Evolutionary conservation across 2,329 filamentous ascomycete genomes (phyloP).

Genomic region (Alternaria sp.): DNA sequence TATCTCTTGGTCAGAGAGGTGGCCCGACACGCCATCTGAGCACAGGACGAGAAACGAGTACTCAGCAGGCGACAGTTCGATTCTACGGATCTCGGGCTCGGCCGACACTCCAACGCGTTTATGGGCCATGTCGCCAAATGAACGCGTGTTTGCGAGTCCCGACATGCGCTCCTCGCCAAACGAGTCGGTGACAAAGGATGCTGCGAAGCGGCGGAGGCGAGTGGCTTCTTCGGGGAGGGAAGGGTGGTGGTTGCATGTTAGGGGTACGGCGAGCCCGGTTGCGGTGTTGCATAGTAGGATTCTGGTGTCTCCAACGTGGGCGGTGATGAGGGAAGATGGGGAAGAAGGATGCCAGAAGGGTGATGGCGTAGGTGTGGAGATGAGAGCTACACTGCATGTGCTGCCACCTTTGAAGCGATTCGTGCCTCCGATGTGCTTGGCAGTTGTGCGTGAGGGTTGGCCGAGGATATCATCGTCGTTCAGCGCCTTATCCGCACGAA

Average conservation of each 20-base stretch:
- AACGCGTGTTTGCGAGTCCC: slow-evolving; percentile 89
- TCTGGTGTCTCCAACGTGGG: slow-evolving; percentile 92
- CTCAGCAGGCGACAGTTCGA: slow-evolving; percentile 82
- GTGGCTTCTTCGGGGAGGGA: slow-evolving; percentile 84
- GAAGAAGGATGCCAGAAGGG: slow-evolving; percentile 96
- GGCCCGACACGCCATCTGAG: slow-evolving; percentile 87
- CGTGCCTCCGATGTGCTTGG: slow-evolving; percentile 72
- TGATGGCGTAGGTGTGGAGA: slow-evolving; percentile 88
- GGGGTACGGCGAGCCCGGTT: slow-evolving; percentile 78
- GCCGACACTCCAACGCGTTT: slow-evolving; percentile 95
- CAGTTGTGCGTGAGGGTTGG: slow-evolving; percentile 59
- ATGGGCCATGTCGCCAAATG: slow-evolving; percentile 90
- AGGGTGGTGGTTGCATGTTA: slow-evolving; percentile 93
- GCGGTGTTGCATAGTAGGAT: slow-evolving; percentile 87
- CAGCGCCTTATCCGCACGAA: slow-evolving; percentile 76
- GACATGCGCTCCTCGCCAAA: slow-evolving; percentile 97
- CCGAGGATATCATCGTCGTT: slow-evolving; percentile 87
- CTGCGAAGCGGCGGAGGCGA: slow-evolving; percentile 83
- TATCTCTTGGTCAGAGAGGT: slow-evolving; percentile 89
- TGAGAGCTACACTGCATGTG: slow-evolving; percentile 86
- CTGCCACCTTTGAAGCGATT: slow-evolving; percentile 91
- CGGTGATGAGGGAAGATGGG: slow-evolving; percentile 81
- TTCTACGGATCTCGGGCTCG: slow-evolving; percentile 84
- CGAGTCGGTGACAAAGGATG: slow-evolving; percentile 89
- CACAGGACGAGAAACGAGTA: slow-evolving; percentile 90